Conservation (phyloP, 257 asterid genomes). For the Solanum chiquidenum region DNA sequence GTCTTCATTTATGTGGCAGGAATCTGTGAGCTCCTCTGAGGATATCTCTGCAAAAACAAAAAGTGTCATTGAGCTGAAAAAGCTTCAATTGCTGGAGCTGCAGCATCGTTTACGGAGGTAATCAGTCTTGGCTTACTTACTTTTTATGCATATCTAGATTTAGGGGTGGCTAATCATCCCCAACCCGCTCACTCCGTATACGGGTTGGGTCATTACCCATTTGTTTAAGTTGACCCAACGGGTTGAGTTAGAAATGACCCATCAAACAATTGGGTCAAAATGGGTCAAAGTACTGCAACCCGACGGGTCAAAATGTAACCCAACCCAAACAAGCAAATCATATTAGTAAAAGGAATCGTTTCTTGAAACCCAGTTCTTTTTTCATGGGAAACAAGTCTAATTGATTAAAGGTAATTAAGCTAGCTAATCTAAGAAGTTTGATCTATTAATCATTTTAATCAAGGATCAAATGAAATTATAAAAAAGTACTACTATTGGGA, state of each 20-base stretch:
- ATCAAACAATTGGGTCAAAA: background rate
- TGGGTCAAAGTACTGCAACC: background rate
- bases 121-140: conserved; percentile 1
- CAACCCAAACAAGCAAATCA: background rate
- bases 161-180: background rate
- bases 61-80: conserved; percentile 94
- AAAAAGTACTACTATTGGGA: background rate
- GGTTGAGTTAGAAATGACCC: background rate
- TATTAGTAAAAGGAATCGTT: background rate
- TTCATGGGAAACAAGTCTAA: background rate
- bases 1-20: conserved; percentile 33
- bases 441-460: background rate
- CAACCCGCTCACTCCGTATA: background rate
- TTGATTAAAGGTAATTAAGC: background rate
- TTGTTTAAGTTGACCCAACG: background rate
- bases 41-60: conserved; percentile 87
- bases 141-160: background rate
- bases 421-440: background rate
- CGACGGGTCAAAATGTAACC: background rate
- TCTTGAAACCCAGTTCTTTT: background rate
- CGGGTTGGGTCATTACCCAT: background rate
- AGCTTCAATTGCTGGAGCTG: conserved; percentile 90
- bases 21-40: conserved; percentile 81
- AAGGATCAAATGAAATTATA: background rate
- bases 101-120: conserved; percentile 91